Conservation (phyloP, 345 rosid species). For the Brassica carinata region DNA sequence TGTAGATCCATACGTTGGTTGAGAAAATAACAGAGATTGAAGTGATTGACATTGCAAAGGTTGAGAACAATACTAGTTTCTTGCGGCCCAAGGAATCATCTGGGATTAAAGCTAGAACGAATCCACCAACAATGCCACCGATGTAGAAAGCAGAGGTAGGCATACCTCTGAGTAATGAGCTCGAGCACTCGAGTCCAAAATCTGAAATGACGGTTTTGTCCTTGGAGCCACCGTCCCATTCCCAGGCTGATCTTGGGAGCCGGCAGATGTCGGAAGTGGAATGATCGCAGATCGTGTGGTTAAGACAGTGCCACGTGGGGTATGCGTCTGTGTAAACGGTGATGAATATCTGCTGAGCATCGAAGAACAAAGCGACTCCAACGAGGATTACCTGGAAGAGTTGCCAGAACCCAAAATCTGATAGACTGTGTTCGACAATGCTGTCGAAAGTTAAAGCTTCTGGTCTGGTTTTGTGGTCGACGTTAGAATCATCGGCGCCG, state of each 20-base stretch:
- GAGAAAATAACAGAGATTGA: constrained; percentile 44
- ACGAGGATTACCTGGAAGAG: constrained; percentile 52
- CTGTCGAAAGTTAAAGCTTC: constrained; percentile 30
- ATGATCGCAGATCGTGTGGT: constrained; percentile 28
- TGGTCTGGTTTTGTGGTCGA: background rate
- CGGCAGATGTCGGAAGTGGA: constrained; percentile 35
- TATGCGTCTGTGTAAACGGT: constrained; percentile 55
- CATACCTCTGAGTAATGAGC: constrained; percentile 47
- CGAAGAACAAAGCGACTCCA: constrained; percentile 57
- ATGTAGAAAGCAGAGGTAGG: constrained; percentile 63
- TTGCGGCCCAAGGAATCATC: constrained; percentile 68
- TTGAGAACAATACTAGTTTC: constrained; percentile 51
- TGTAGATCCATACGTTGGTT: constrained; percentile 50
- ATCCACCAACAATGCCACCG: constrained; percentile 59
- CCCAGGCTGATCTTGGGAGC: constrained; percentile 44
- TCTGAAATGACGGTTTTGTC: constrained; percentile 48
- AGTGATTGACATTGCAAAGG: constrained; percentile 47
- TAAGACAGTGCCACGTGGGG: constrained; percentile 12
- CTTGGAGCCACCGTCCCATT: constrained; percentile 39
- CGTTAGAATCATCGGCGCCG: background rate
- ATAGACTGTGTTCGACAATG: constrained; percentile 41
- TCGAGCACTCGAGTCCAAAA: constrained; percentile 52
- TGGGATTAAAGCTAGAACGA: constrained; percentile 51
- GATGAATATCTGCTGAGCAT: constrained; percentile 60
- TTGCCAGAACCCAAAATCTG: constrained; percentile 43